Percentiles rank a stretch among this genome's conserved stretches.
phyloP scores from a whole-genome alignment of 768 basidiomycete genomes.

The Boletales sp. region DNA sequence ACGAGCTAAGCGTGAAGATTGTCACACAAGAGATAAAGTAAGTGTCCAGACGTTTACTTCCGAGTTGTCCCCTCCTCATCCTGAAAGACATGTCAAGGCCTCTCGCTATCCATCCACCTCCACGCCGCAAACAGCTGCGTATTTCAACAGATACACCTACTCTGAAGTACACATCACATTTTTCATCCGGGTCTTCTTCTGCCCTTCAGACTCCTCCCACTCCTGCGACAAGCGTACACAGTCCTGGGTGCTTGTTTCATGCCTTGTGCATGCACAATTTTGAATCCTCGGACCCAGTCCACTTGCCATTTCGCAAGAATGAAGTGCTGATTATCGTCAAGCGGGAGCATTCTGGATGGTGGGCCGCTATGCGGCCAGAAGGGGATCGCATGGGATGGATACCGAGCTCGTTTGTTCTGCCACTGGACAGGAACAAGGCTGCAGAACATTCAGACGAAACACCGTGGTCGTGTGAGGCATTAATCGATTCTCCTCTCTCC shows the following conservation, averaged over 20 bases:
- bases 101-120: neutral
- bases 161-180: constrained; percentile 34
- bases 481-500: constrained; percentile 8
- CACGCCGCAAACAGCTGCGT: constrained; percentile 18
- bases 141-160: constrained; percentile 36
- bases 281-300: constrained; percentile 53
- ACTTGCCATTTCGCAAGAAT: constrained; percentile 59
- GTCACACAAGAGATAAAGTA: constrained; percentile 9
- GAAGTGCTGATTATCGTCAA: constrained; percentile 69
- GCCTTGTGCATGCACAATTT: constrained; percentile 71
- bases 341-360: constrained; percentile 74
- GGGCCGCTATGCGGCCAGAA: constrained; percentile 64
- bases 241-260: constrained; percentile 31
- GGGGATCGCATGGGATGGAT: constrained; percentile 68
- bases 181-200: constrained; percentile 17
- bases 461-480: constrained; percentile 29
- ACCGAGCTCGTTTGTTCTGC: constrained; percentile 64
- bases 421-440: constrained; percentile 32
- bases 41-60: too few relatives aligned
- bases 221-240: constrained; percentile 24
- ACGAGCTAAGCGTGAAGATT: neutral
- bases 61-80: neutral
- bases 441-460: constrained; percentile 48
- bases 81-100: constrained; percentile 10
- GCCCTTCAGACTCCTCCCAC: constrained; percentile 17